phyloP scores from a whole-genome alignment of 139 green algal species.

The Chlorella sp. region DNA sequence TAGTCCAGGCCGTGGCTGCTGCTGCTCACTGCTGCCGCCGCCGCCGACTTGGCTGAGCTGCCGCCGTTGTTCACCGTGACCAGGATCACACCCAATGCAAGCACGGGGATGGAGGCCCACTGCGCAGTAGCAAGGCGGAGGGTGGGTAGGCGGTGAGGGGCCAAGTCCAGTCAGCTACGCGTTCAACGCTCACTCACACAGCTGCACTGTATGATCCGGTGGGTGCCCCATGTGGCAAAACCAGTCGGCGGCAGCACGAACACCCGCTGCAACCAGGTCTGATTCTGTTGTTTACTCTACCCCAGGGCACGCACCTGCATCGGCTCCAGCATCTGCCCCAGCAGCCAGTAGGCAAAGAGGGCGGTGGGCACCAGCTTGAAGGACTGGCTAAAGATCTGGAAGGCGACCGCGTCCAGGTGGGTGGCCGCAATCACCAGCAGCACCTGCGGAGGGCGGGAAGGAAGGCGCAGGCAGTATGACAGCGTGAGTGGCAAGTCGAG shows the following conservation, averaged over 20 bases:
- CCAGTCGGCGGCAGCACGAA: too few relatives aligned
- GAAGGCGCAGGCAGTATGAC: neutral
- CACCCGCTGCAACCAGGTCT: too few relatives aligned
- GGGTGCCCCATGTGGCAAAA: too few relatives aligned
- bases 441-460: conserved; percentile 43
- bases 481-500: neutral
- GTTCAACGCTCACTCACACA: too few relatives aligned
- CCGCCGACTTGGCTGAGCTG: neutral
- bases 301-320: conserved; percentile 48
- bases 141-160: neutral
- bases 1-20: conserved; percentile 32
- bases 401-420: conserved; percentile 69
- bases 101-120: conserved; percentile 68
- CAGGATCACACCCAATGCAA: conserved; percentile 58
- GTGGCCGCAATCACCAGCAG: conserved; percentile 65
- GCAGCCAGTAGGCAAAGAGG: conserved; percentile 64
- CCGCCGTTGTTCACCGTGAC: conserved; percentile 57
- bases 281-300: too few relatives aligned
- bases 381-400: conserved; percentile 69
- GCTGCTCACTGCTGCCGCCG: neutral
- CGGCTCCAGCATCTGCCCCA: conserved; percentile 59
- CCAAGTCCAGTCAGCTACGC: too few relatives aligned
- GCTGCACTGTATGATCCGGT: too few relatives aligned
- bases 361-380: conserved; percentile 76
- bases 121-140: neutral